Evolutionary conservation across 116 monocot genomes (phyloP).

Genomic region (Zostera marina): DNA sequence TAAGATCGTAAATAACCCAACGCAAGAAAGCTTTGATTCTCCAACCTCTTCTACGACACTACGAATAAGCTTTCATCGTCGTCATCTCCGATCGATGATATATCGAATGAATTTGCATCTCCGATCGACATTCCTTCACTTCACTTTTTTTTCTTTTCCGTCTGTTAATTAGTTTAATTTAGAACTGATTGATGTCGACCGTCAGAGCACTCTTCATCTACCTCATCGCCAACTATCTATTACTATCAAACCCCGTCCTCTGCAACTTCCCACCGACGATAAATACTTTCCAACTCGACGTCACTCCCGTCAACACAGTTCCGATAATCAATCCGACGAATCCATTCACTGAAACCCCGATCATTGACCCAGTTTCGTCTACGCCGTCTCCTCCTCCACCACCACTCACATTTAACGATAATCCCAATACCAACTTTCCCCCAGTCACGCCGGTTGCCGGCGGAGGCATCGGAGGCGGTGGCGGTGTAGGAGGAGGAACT

Average conservation of each 20-base stretch:
- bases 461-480: constrained; percentile 1
- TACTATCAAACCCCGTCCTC: background rate
- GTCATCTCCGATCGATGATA: background rate
- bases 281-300: background rate
- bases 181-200: too few relatives aligned
- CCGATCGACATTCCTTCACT: too few relatives aligned
- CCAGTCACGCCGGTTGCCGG: background rate
- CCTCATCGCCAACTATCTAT: background rate
- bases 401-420: background rate
- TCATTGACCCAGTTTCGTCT: constrained; percentile 1
- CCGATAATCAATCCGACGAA: constrained; percentile 16
- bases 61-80: background rate
- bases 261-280: background rate
- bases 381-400: background rate
- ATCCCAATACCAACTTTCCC: background rate
- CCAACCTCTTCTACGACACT: background rate
- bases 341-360: constrained; percentile 4
- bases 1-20: constrained; percentile 1
- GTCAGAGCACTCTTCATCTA: too few relatives aligned
- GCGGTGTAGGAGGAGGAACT: too few relatives aligned
- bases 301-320: constrained; percentile 11
- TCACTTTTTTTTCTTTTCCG: too few relatives aligned
- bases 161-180: too few relatives aligned
- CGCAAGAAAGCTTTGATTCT: constrained; percentile 20
- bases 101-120: background rate